Conservation (phyloP, 208 protist species). For the Acanthamoeba lenticulata region DNA sequence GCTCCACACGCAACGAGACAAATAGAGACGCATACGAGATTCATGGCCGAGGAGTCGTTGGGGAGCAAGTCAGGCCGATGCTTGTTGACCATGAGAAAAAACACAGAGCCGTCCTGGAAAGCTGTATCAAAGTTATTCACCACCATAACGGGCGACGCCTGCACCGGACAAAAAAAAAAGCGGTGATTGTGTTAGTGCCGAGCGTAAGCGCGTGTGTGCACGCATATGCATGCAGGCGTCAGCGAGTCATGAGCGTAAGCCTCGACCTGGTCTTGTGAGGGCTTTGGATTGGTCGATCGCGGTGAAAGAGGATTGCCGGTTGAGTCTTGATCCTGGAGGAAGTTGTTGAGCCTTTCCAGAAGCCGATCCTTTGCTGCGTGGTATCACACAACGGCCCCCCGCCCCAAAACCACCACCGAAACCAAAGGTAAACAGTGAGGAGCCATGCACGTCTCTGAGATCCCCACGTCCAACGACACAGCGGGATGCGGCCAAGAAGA, state of each 20-base stretch:
- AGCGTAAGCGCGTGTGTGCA: too few relatives aligned
- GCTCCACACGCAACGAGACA: background rate
- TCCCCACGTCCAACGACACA: background rate
- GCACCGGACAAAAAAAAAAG: too few relatives aligned
- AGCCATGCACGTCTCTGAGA: too few relatives aligned
- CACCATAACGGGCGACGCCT: too few relatives aligned
- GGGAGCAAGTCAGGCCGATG: background rate
- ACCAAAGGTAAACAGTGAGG: too few relatives aligned
- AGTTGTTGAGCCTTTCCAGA: constrained; percentile 2
- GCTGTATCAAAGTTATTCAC: background rate
- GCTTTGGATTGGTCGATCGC: background rate
- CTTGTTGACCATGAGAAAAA: constrained; percentile 22
- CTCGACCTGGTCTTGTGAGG: too few relatives aligned
- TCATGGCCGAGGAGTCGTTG: background rate
- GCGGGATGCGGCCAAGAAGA: background rate
- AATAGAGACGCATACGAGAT: background rate
- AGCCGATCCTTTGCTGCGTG: background rate
- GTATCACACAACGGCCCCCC: background rate
- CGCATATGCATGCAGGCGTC: too few relatives aligned
- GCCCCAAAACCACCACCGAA: background rate
- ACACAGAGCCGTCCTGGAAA: background rate
- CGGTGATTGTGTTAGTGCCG: too few relatives aligned
- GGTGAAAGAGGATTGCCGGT: background rate
- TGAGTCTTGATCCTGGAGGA: background rate
- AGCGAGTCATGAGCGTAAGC: too few relatives aligned